A percentile compares a stretch with the other conserved stretches of the same genome.
phyloP scores from a whole-genome alignment of 176 grass and related monocot genomes.

The Eleusine coracana region DNA sequence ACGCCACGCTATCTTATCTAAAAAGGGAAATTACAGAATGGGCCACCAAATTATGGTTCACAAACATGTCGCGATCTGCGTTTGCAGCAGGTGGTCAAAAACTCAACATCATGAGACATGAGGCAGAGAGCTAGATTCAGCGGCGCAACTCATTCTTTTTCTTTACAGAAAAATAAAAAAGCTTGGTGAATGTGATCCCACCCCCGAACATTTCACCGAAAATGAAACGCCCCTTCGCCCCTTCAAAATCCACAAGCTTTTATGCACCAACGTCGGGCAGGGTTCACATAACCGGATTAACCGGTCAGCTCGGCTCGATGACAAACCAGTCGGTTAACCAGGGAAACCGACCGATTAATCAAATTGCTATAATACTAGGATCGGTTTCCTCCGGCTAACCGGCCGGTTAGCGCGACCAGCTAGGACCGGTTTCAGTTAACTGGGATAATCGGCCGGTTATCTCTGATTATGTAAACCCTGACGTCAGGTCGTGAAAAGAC shows the following conservation, averaged over 20 bases:
- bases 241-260: neutral
- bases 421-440: too few relatives aligned
- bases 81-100: slow-evolving; percentile 1
- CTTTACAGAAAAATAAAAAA: neutral
- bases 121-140: neutral
- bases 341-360: too few relatives aligned
- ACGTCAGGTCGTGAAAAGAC: neutral
- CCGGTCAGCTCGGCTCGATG: too few relatives aligned
- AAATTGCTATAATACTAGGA: too few relatives aligned
- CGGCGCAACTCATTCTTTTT: neutral
- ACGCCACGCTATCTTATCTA: neutral
- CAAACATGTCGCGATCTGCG: neutral
- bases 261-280: neutral
- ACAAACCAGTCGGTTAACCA: too few relatives aligned
- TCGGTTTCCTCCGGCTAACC: too few relatives aligned
- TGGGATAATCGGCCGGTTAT: too few relatives aligned
- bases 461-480: too few relatives aligned
- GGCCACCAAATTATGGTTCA: neutral
- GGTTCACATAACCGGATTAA: too few relatives aligned
- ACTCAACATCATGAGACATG: neutral
- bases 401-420: too few relatives aligned
- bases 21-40: neutral
- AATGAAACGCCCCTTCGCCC: neutral
- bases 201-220: neutral
- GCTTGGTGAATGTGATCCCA: neutral